phyloP scores from a whole-genome alignment of 2,329 filamentous ascomycete genomes.

The Alternaria conjuncta region DNA sequence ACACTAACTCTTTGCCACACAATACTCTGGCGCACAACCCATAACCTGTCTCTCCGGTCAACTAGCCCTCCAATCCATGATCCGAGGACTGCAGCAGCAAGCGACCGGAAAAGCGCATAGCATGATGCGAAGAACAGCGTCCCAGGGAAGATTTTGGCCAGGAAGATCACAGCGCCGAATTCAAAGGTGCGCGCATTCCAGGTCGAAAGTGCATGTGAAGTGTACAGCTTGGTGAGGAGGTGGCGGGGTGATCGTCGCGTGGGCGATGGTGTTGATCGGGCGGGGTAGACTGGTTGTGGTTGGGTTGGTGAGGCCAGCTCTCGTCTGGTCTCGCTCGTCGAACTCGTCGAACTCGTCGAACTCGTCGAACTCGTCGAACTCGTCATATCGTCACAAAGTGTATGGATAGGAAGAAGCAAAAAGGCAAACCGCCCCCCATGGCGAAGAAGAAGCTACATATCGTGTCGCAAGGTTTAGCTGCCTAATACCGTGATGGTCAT shows the following conservation, averaged over 20 bases:
- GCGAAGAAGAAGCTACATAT: slow-evolving; percentile 3
- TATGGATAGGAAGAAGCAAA: not conserved
- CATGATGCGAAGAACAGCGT: slow-evolving; percentile 71
- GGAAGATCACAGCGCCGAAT: slow-evolving; percentile 58
- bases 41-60: slow-evolving; percentile 57
- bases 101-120: slow-evolving; percentile 69
- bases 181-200: slow-evolving; percentile 60
- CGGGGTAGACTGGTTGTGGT: slow-evolving; percentile 6
- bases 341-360: not conserved
- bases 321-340: no score
- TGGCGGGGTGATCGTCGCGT: slow-evolving; percentile 11
- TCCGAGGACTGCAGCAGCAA: slow-evolving; percentile 64
- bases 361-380: not conserved
- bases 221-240: slow-evolving; percentile 48
- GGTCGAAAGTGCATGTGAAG: slow-evolving; percentile 56
- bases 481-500: slow-evolving; percentile 16
- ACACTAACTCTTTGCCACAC: slow-evolving; percentile 46
- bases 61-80: slow-evolving; percentile 65
- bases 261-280: slow-evolving; percentile 7
- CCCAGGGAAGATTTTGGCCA: slow-evolving; percentile 54
- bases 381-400: not conserved
- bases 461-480: slow-evolving; percentile 1
- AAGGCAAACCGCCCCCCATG: not conserved
- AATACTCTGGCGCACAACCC: slow-evolving; percentile 51
- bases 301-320: not conserved